Conservation (phyloP, 202 grass and related monocot genomes). For the Panicum virgatum region DNA sequence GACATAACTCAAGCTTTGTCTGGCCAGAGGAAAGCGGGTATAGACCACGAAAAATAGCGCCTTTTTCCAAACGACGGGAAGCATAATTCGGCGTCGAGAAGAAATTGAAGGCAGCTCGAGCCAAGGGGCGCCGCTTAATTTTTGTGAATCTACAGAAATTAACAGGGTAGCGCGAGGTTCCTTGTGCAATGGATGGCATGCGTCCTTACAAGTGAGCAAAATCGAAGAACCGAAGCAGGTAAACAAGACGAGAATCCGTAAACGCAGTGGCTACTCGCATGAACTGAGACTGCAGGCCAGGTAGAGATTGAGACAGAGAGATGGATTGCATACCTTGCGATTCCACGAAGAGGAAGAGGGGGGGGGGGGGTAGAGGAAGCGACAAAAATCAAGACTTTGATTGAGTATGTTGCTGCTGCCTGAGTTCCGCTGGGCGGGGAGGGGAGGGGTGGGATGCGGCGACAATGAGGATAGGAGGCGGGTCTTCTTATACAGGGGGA, state of each 20-base stretch:
- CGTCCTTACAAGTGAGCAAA: not conserved
- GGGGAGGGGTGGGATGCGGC: not conserved
- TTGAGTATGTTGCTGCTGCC: not conserved
- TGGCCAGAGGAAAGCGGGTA: not conserved
- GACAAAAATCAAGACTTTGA: not conserved
- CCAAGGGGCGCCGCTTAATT: not conserved
- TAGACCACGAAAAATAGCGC: not conserved
- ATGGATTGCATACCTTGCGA: slow-evolving; percentile 33
- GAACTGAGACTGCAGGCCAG: not conserved
- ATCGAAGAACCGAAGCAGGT: not conserved
- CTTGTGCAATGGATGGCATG: not conserved
- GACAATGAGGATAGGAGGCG: not conserved
- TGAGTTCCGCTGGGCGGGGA: not conserved
- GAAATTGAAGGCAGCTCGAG: not conserved
- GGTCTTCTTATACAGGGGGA: not conserved
- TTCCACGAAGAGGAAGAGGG: not conserved
- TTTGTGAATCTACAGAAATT: not conserved
- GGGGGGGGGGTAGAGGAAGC: not conserved
- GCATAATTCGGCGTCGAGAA: not conserved
- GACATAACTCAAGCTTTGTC: not conserved
- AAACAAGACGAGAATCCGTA: not conserved
- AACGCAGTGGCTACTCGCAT: not conserved
- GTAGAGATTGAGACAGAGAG: not conserved
- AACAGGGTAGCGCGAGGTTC: not conserved
- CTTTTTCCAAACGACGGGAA: not conserved